phyloP scores from a whole-genome alignment of 192 early-diverging fungal species.

The Phycomyces blakesleeanus region DNA sequence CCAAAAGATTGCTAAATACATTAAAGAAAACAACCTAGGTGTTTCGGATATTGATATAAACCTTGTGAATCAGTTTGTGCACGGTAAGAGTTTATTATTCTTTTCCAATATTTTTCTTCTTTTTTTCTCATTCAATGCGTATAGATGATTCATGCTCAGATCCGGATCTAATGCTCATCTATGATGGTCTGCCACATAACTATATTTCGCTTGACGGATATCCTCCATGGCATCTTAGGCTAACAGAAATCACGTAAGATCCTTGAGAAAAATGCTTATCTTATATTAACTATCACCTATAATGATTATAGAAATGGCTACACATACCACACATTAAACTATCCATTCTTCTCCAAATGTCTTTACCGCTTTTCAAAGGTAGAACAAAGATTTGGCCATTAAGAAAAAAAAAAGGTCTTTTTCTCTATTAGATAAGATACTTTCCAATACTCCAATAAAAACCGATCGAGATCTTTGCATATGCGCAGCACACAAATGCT shows the following conservation, averaged over 20 bases:
- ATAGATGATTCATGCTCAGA: constrained; percentile 13
- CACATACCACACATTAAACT: not conserved
- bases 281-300: not conserved
- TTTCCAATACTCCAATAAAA: no score
- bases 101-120: not conserved
- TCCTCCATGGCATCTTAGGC: constrained; percentile 31
- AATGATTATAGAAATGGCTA: constrained; percentile 5
- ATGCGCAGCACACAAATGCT: no score
- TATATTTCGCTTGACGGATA: constrained; percentile 32
- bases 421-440: no score
- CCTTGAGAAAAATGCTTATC: not conserved
- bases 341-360: constrained; percentile 11
- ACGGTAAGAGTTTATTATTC: constrained; percentile 32
- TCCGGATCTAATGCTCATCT: constrained; percentile 31
- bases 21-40: not conserved
- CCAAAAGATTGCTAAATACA: not conserved
- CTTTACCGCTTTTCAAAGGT: constrained; percentile 15
- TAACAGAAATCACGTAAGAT: constrained; percentile 30
- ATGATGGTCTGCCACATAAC: constrained; percentile 32
- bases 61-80: constrained; percentile 46
- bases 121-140: no score
- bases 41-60: constrained; percentile 32
- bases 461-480: no score
- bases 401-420: not conserved
- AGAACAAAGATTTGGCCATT: constrained; percentile 20